Conservation (phyloP, 1,284 basidiomycete species). For the Sutorius eximius region DNA sequence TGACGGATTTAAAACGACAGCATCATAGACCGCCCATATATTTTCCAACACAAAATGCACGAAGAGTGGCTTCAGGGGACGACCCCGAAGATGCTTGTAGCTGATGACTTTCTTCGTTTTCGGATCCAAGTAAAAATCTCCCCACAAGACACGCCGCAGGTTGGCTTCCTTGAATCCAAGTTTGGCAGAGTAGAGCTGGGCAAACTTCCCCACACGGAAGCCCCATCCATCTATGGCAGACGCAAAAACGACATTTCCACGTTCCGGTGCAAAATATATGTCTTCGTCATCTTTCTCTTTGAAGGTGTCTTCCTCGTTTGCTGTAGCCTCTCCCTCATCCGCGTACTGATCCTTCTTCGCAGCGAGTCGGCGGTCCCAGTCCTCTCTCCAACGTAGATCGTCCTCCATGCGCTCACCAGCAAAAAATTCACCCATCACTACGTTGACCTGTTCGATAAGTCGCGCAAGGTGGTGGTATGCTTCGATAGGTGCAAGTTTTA, state of each 20-base stretch:
- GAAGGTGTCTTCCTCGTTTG: constrained; percentile 63
- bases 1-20: constrained; percentile 82
- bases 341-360: constrained; percentile 69
- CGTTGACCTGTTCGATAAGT: constrained; percentile 97
- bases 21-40: constrained; percentile 96
- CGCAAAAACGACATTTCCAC: constrained; percentile 96
- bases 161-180: constrained; percentile 90
- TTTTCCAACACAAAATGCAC: constrained; percentile 98
- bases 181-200: constrained; percentile 89
- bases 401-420: constrained; percentile 97
- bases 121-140: constrained; percentile 96
- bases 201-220: constrained; percentile 92
- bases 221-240: constrained; percentile 98
- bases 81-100: constrained; percentile 85
- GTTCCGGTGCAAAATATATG: constrained; percentile 95
- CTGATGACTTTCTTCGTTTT: constrained; percentile 94
- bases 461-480: constrained; percentile 93
- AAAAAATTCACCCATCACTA: constrained; percentile 96
- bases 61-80: constrained; percentile 93
- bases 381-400: constrained; percentile 91
- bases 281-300: constrained; percentile 97
- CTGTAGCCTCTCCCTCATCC: constrained; percentile 62
- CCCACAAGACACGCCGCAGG: constrained; percentile 90
- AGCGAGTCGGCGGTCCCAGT: constrained; percentile 79
- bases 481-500: constrained; percentile 88